Evolutionary conservation across 2,329 filamentous ascomycete species (phyloP).

Genomic region (Colletotrichum nymphaeae): DNA sequence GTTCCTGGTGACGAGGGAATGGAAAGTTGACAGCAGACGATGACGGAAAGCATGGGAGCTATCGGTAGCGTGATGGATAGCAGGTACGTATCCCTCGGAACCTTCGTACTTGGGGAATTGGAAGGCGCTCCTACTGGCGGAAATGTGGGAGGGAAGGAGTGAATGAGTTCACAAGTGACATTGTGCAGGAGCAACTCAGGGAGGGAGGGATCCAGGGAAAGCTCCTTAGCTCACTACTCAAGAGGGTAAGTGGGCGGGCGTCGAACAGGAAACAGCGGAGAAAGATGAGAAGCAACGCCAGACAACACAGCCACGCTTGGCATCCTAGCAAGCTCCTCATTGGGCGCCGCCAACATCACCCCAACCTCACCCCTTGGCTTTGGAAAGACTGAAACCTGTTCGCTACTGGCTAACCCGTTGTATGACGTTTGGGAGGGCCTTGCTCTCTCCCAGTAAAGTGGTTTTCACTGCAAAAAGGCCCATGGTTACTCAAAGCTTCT

Average conservation of each 20-base stretch:
- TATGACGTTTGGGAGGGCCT: conserved; percentile 28
- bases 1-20: background rate
- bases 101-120: no score
- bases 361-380: conserved; percentile 8
- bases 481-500: background rate
- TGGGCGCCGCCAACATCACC: conserved; percentile 5
- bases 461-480: background rate
- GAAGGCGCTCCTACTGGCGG: background rate
- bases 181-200: no score
- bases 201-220: background rate
- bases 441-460: background rate
- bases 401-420: conserved; percentile 18
- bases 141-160: conserved; percentile 10
- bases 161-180: background rate
- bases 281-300: conserved; percentile 30
- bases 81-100: no score
- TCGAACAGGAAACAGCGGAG: conserved; percentile 29
- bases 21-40: background rate
- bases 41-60: background rate
- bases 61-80: no score
- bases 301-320: conserved; percentile 36
- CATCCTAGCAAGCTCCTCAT: conserved; percentile 10
- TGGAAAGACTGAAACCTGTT: conserved; percentile 30
- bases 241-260: background rate
- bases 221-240: background rate